Conservation (phyloP, 179 eudicot species). For the Spinacia oleracea region DNA sequence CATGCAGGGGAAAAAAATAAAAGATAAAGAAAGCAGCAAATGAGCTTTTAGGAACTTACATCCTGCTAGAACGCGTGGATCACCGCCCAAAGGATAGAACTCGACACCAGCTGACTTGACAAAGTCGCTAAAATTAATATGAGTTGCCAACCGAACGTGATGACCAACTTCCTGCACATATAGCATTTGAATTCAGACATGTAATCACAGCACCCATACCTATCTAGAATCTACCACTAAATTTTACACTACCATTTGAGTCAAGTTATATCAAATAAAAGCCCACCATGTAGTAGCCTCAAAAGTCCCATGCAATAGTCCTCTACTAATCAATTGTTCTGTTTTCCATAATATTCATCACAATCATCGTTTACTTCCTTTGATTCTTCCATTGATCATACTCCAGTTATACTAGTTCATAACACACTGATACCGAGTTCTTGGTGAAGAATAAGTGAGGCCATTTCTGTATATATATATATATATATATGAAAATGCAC, state of each 20-base stretch:
- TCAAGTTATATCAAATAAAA: background rate
- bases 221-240: background rate
- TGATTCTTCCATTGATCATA: no score
- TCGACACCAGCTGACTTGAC: constrained; percentile 80
- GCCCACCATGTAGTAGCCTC: background rate
- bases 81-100: constrained; percentile 84
- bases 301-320: background rate
- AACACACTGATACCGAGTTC: background rate
- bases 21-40: background rate
- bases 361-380: no score
- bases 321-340: no score
- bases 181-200: constrained; percentile 7
- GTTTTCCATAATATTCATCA: no score
- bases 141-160: constrained; percentile 80
- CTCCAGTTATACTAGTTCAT: no score
- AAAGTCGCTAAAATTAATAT: constrained; percentile 59
- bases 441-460: background rate
- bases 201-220: background rate
- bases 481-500: background rate
- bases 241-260: background rate
- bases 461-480: background rate
- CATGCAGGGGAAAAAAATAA: background rate
- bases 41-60: constrained; percentile 38
- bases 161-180: constrained; percentile 72
- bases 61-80: constrained; percentile 73